These are phyloP conservation scores for Neospermospora avenae DNA, from an alignment of 2,329 filamentous ascomycete species.

Conservation along the genomic window DNA sequence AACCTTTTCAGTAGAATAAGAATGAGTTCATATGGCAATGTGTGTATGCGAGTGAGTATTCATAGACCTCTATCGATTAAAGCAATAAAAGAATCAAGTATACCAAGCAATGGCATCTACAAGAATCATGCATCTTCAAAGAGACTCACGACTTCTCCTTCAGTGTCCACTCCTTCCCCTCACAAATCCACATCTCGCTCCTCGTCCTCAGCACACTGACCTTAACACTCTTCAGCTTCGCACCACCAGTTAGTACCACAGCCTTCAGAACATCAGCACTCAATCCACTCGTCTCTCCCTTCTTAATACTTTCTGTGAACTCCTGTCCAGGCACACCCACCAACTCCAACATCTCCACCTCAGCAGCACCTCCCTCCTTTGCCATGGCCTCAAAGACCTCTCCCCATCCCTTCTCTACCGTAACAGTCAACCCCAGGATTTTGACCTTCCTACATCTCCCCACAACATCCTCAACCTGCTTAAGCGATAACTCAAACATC, in stretches of 20 bases:
- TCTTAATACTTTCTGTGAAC: slow-evolving; percentile 25
- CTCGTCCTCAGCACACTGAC: slow-evolving; percentile 27
- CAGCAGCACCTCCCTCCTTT: slow-evolving; percentile 9
- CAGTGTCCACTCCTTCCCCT: slow-evolving; percentile 16
- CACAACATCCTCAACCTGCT: slow-evolving; percentile 37
- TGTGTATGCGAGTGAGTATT: too few relatives aligned
- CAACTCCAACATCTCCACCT: slow-evolving; percentile 27
- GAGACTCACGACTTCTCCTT: background rate
- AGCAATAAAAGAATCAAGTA: background rate
- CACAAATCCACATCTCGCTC: slow-evolving; percentile 20
- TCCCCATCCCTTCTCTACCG: slow-evolving; percentile 33
- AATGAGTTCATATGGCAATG: too few relatives aligned
- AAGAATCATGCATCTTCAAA: background rate
- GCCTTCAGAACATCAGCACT: slow-evolving; percentile 10
- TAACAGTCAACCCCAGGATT: slow-evolving; percentile 39
- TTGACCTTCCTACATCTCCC: slow-evolving; percentile 38
- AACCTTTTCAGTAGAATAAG: too few relatives aligned
- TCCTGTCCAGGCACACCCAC: slow-evolving; percentile 25
- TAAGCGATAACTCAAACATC: slow-evolving; percentile 39
- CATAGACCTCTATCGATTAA: too few relatives aligned
- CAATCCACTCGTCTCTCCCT: slow-evolving; percentile 13
- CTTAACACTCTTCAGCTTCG: slow-evolving; percentile 23
- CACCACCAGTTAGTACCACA: slow-evolving; percentile 10
- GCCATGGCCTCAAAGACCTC: slow-evolving; percentile 18
- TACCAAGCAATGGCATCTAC: background rate